Percentiles rank a stretch among this genome's conserved stretches.
Evolutionary conservation across 2,329 filamentous ascomycete species (phyloP).

Genomic region (Ophiostoma montium): DNA sequence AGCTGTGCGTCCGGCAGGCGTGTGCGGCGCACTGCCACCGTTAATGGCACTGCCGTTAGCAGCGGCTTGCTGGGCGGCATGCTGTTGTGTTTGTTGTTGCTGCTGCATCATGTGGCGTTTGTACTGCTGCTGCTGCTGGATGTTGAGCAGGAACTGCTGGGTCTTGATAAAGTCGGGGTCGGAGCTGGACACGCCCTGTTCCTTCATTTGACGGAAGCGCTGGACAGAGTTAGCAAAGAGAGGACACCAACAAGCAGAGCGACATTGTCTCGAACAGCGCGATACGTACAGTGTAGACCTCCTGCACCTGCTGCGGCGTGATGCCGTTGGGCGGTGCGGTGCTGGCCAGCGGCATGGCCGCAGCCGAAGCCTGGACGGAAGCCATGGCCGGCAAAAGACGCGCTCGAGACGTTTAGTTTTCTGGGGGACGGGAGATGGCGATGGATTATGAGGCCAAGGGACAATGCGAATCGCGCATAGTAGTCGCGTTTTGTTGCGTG

Average conservation of each 20-base stretch:
- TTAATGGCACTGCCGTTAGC: conserved; percentile 29
- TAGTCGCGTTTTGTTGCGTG: background rate
- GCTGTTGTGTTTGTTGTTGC: conserved; percentile 21
- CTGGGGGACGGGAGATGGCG: background rate
- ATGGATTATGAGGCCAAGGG: background rate
- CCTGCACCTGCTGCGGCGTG: conserved; percentile 65
- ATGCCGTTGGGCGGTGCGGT: conserved; percentile 50
- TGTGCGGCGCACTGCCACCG: conserved; percentile 15
- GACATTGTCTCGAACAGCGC: background rate
- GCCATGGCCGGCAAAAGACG: conserved; percentile 44
- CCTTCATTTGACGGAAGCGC: conserved; percentile 85
- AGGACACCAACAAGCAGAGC: background rate
- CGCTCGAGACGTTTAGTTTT: conserved; percentile 5
- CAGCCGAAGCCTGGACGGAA: conserved; percentile 60
- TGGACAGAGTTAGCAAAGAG: conserved; percentile 22
- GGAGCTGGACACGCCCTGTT: conserved; percentile 61
- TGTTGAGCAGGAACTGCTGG: conserved; percentile 56
- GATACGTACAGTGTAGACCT: conserved; percentile 33
- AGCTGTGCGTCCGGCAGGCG: conserved; percentile 20
- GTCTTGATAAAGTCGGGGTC: conserved; percentile 83
- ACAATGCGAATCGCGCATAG: conserved; percentile 7
- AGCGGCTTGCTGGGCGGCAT: conserved; percentile 18
- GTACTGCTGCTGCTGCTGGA: conserved; percentile 30
- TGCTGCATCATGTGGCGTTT: conserved; percentile 25
- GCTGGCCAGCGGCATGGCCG: conserved; percentile 48